Evolutionary conservation across 345 rosid genomes (phyloP), one percentile per base, ranked within the genome.

Genomic region (Toxicodendron radicans): DNA sequence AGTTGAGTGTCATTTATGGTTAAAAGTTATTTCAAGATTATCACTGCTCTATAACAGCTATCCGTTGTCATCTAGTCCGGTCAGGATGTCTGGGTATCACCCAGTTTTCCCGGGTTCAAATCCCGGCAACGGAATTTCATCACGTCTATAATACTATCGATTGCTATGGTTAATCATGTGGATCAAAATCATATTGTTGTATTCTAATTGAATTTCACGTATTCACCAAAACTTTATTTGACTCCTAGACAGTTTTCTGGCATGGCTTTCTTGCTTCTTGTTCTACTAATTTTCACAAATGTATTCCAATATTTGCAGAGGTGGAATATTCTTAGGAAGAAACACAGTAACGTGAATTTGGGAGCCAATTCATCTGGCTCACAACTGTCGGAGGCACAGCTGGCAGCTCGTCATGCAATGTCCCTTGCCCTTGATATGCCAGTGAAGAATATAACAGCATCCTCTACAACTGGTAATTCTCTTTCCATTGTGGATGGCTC

Each of bases 351-450:
- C 74, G 6, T 70, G 65, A 88, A 74, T 68, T 30, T 45, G 59
- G 85, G 76, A 74, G 71, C 63, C 45, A 81, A 77, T 71, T 80
- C 88, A 0, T 59, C 81, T 62, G 84, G 87, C 70, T 54, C 81
- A 48, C 92, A 88, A 73, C 87, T 86, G 68, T 83, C 92, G 27
- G 98, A 89, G 87, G 90, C 85, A 43, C 89, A 84, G 77, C 79
- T 83, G 80, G 98, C 98, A 80, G 88, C 97, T 67, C 90, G 90
- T 69, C 89, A 78, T 79, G 99, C 99, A 53, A 70, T 93, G 83
- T 82, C 87, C 58, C 67, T 87, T 66, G 99, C 98, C 43, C 90
- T 95, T 66, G 90, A 86, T 82, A 85, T 62, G 73, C 89, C 91
- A 3, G 66, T 82, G 58, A 91, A 81, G 81, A 89, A 78, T 58